phyloP scores from a whole-genome alignment of 129 eudicot species.

The Logfia minima region DNA sequence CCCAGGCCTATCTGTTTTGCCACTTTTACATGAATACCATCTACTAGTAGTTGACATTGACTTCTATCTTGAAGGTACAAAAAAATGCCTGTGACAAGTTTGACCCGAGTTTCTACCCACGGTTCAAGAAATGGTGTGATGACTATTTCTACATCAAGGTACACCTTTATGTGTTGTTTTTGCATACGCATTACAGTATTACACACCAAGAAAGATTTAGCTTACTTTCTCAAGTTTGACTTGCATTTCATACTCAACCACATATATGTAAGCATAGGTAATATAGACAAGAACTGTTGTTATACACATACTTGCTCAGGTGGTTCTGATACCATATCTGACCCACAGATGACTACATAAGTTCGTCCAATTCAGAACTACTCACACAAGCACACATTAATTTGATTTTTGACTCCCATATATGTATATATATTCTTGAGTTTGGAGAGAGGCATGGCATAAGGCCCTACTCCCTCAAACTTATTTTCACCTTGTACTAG shows the following conservation, averaged over 20 bases:
- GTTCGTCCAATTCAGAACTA: background rate
- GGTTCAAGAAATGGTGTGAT: conserved; percentile 99
- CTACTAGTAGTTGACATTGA: conserved; percentile 20
- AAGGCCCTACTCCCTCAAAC: background rate
- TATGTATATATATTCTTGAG: background rate
- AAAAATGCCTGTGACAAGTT: conserved; percentile 95
- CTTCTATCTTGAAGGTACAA: conserved; percentile 62
- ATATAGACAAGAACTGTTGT: background rate
- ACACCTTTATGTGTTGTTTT: background rate
- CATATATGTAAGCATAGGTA: background rate
- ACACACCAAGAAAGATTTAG: background rate
- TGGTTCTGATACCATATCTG: background rate
- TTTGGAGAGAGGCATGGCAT: background rate
- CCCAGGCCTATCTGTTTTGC: background rate
- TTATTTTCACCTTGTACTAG: background rate
- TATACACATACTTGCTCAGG: background rate
- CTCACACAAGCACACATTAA: background rate
- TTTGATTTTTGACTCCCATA: background rate
- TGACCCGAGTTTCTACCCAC: conserved; percentile 88
- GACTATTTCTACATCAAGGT: conserved; percentile 98
- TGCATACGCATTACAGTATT: background rate
- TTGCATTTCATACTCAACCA: background rate
- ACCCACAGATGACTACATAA: background rate
- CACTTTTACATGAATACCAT: background rate
- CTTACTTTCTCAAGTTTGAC: background rate